phyloP scores from a whole-genome alignment of 768 basidiomycete species.

The Mycena chlorophos region DNA sequence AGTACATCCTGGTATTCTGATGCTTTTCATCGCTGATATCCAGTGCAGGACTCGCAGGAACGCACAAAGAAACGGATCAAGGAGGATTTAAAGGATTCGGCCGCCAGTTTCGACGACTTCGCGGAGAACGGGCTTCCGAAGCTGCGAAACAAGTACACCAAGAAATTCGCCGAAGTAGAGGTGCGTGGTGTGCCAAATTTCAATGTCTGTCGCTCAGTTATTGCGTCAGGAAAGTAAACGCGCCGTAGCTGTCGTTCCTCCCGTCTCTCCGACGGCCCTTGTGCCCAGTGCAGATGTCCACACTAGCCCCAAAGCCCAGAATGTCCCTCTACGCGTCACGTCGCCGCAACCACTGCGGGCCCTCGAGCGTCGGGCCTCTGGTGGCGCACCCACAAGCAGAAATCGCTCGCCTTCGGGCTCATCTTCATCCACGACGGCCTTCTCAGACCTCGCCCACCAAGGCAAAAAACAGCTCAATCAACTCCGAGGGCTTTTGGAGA shows the following conservation, averaged over 20 bases:
- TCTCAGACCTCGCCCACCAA: slow-evolving; percentile 87
- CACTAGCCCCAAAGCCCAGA: slow-evolving; percentile 42
- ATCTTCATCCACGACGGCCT: slow-evolving; percentile 77
- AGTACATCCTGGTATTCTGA: slow-evolving; percentile 37
- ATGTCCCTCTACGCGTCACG: slow-evolving; percentile 54
- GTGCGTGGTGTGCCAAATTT: slow-evolving; percentile 38
- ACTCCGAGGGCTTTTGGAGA: slow-evolving; percentile 82
- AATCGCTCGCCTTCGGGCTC: slow-evolving; percentile 84
- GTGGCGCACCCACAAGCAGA: slow-evolving; percentile 50
- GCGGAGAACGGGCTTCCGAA: slow-evolving; percentile 78
- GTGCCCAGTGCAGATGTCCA: slow-evolving; percentile 37
- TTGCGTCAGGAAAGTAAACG: slow-evolving; percentile 63
- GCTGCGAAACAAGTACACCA: slow-evolving; percentile 75
- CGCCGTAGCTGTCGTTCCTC: slow-evolving; percentile 38
- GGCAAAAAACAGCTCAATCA: slow-evolving; percentile 88
- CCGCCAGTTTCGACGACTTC: slow-evolving; percentile 76
- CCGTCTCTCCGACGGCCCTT: slow-evolving; percentile 34
- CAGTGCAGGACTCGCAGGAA: slow-evolving; percentile 78
- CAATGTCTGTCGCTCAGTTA: slow-evolving; percentile 5
- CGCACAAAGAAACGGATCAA: slow-evolving; percentile 90
- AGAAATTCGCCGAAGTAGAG: slow-evolving; percentile 88
- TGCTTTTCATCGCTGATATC: slow-evolving; percentile 2
- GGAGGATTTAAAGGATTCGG: slow-evolving; percentile 84
- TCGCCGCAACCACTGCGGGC: slow-evolving; percentile 75
- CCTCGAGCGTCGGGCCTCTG: slow-evolving; percentile 72